Conservation (phyloP, 495 filamentous ascomycete species). For the Xylaria sp. region DNA sequence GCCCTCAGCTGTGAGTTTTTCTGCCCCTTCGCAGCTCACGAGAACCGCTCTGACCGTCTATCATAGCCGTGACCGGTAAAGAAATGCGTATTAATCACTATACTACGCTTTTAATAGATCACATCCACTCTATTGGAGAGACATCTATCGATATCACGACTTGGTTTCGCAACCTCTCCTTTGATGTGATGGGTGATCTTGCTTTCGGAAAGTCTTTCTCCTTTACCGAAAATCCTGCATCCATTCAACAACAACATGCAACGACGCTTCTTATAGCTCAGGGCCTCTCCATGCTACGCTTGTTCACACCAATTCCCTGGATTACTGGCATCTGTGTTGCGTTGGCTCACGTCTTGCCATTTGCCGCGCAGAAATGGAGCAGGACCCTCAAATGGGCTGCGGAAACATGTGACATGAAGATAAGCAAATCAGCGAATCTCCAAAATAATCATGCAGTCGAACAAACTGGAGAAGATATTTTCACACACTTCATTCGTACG, state of each 20-base stretch:
- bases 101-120: background rate
- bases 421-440: background rate
- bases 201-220: conserved; percentile 55
- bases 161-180: conserved; percentile 57
- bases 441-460: background rate
- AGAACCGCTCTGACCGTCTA: background rate
- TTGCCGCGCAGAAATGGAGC: conserved; percentile 18
- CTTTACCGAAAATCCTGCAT: conserved; percentile 1
- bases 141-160: conserved; percentile 47
- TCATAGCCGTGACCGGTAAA: background rate
- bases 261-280: conserved; percentile 3
- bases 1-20: conserved; percentile 30
- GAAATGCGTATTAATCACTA: background rate
- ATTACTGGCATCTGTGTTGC: background rate
- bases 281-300: conserved; percentile 11
- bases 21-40: too few species aligned
- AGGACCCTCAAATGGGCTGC: conserved; percentile 3
- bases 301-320: conserved; percentile 21
- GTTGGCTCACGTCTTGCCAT: background rate
- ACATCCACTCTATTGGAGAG: background rate
- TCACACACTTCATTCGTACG: background rate
- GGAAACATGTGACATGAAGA: conserved; percentile 9
- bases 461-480: background rate
- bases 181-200: conserved; percentile 62
- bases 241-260: background rate